These are phyloP conservation scores for Dimargaris cristalligena DNA, from an alignment of 192 early-diverging fungal species.

Conservation along the genomic window DNA sequence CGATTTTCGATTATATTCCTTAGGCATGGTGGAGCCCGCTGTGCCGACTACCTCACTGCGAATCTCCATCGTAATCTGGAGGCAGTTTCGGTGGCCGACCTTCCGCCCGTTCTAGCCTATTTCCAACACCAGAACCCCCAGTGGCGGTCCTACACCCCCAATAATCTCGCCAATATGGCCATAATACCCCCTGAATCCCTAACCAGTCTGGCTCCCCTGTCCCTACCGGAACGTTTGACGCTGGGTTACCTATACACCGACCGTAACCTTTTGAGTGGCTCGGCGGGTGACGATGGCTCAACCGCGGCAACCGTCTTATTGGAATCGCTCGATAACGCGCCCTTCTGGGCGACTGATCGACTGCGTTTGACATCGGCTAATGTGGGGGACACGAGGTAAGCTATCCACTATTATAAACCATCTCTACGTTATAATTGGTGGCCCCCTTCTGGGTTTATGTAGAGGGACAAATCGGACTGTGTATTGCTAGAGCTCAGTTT, in stretches of 20 bases:
- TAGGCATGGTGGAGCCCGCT: slow-evolving; percentile 28
- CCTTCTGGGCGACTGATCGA: slow-evolving; percentile 37
- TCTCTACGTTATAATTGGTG: background rate
- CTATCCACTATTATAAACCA: too few species aligned
- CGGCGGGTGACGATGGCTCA: slow-evolving; percentile 27
- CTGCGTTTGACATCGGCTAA: slow-evolving; percentile 33
- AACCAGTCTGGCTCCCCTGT: slow-evolving; percentile 15
- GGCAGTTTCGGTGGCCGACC: slow-evolving; percentile 17
- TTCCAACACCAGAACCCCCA: slow-evolving; percentile 27
- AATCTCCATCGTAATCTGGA: slow-evolving; percentile 36
- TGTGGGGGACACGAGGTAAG: slow-evolving; percentile 36
- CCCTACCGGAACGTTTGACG: slow-evolving; percentile 31
- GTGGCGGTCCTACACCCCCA: slow-evolving; percentile 22
- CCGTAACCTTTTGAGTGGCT: slow-evolving; percentile 14
- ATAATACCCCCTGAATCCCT: slow-evolving; percentile 18
- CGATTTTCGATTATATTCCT: too few species aligned
- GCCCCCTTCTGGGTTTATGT: too few species aligned
- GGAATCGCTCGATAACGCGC: slow-evolving; percentile 25
- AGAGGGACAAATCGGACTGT: too few species aligned
- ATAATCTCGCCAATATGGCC: background rate
- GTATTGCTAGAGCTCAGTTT: too few species aligned
- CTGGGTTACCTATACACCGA: slow-evolving; percentile 33
- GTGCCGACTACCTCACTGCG: slow-evolving; percentile 25
- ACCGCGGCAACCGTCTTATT: slow-evolving; percentile 37
- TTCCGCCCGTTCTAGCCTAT: slow-evolving; percentile 19